Conservation (phyloP, 768 basidiomycete genomes). For the Pleurotus citrinopileatus region DNA sequence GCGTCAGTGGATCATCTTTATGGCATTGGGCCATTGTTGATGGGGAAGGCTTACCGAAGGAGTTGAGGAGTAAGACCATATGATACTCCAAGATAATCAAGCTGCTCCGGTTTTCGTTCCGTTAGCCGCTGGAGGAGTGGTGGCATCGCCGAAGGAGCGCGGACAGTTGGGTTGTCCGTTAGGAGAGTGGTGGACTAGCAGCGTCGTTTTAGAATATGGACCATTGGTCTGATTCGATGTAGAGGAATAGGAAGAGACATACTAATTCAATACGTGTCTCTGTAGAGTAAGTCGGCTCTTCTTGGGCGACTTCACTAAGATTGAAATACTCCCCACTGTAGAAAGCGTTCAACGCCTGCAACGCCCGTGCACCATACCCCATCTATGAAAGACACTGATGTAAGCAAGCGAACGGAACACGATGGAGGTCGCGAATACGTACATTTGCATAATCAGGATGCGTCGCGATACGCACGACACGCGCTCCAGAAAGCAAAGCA, state of each 20-base stretch:
- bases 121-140: slow-evolving; percentile 88
- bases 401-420: background rate
- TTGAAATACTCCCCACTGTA: slow-evolving; percentile 93
- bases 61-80: slow-evolving; percentile 90
- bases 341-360: slow-evolving; percentile 84
- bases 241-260: slow-evolving; percentile 14
- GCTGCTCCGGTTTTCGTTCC: slow-evolving; percentile 82
- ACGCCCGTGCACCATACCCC: slow-evolving; percentile 92
- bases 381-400: slow-evolving; percentile 50
- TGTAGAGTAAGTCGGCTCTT: slow-evolving; percentile 61
- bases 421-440: slow-evolving; percentile 29
- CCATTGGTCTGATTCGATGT: no score
- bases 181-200: slow-evolving; percentile 46
- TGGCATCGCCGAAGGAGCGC: slow-evolving; percentile 79
- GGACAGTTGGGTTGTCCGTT: slow-evolving; percentile 76
- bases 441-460: slow-evolving; percentile 95
- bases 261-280: slow-evolving; percentile 45
- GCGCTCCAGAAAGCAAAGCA: slow-evolving; percentile 84
- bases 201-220: no score
- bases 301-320: slow-evolving; percentile 62
- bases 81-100: slow-evolving; percentile 96
- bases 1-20: background rate
- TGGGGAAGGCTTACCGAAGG: slow-evolving; percentile 48
- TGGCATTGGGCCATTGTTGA: background rate
- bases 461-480: slow-evolving; percentile 90